Evolutionary conservation across 202 grass and related monocot species (phyloP).

Genomic region (Carex sylvatica): DNA sequence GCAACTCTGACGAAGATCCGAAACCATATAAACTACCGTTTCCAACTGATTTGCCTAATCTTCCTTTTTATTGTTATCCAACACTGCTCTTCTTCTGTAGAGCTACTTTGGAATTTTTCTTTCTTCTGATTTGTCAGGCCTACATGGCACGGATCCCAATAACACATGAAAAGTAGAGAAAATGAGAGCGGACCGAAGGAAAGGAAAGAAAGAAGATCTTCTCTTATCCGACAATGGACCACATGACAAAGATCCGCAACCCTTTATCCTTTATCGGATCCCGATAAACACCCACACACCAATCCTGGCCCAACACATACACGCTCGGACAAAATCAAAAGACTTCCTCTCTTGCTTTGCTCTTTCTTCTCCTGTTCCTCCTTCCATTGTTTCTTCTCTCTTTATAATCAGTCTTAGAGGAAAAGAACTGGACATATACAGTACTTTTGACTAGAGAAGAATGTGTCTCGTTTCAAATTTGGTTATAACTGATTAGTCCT

Average conservation of each 20-base stretch:
- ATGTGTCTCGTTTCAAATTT: background rate
- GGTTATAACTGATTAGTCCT: background rate
- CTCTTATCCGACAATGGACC: conserved; percentile 20
- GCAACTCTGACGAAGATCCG: too few species aligned
- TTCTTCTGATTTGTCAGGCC: background rate
- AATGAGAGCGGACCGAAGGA: background rate
- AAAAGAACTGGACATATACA: background rate
- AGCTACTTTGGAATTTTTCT: background rate
- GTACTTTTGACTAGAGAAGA: background rate
- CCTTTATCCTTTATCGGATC: conserved; percentile 31
- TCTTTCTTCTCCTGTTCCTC: background rate
- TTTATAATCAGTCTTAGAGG: background rate
- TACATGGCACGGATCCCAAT: conserved; percentile 6
- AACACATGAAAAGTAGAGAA: conserved; percentile 27
- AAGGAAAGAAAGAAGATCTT: conserved; percentile 2
- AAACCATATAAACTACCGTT: background rate
- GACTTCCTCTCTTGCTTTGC: conserved; percentile 1
- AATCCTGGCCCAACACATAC: conserved; percentile 1
- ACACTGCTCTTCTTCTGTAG: background rate
- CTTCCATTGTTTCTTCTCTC: background rate
- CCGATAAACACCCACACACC: background rate
- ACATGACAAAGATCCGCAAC: conserved; percentile 17
- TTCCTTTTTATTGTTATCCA: background rate
- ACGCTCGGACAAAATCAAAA: conserved; percentile 23
- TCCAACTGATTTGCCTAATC: background rate